phyloP scores from a whole-genome alignment of 2,329 filamentous ascomycete genomes.

The Fusarium longipes region DNA sequence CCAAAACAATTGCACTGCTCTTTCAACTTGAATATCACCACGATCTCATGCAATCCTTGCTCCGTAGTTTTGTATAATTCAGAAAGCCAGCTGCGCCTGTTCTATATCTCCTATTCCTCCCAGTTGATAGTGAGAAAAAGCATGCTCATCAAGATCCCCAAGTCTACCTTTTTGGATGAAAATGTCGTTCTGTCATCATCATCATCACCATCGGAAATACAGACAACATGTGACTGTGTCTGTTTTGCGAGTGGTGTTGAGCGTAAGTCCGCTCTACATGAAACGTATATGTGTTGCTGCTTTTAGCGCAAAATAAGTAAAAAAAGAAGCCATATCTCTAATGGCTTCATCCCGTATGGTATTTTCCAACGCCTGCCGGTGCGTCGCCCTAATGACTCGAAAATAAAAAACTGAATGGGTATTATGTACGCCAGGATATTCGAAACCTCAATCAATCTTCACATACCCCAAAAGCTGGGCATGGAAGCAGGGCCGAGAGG shows the following conservation, averaged over 20 bases:
- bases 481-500: conserved; percentile 48
- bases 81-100: conserved; percentile 38
- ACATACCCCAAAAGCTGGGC: conserved; percentile 53
- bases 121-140: conserved; percentile 20
- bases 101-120: conserved; percentile 20
- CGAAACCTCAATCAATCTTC: conserved; percentile 40
- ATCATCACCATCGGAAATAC: conserved; percentile 33
- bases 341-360: conserved; percentile 37
- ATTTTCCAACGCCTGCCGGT: conserved; percentile 46
- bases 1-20: conserved; percentile 18
- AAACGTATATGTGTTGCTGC: conserved; percentile 45
- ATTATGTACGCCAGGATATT: conserved; percentile 48
- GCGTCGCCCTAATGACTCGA: conserved; percentile 40
- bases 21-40: conserved; percentile 16
- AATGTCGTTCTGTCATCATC: conserved; percentile 43
- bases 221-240: conserved; percentile 2
- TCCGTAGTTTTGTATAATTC: conserved; percentile 28
- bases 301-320: conserved; percentile 41
- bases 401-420: conserved; percentile 48
- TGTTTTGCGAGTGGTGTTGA: conserved; percentile 25
- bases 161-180: conserved; percentile 37
- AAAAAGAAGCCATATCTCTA: conserved; percentile 34
- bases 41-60: conserved; percentile 17
- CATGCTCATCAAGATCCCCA: conserved; percentile 29
- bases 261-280: conserved; percentile 37